phyloP scores from a whole-genome alignment of 2,329 filamentous ascomycete genomes.

The Malbranchea cinnamomea region DNA sequence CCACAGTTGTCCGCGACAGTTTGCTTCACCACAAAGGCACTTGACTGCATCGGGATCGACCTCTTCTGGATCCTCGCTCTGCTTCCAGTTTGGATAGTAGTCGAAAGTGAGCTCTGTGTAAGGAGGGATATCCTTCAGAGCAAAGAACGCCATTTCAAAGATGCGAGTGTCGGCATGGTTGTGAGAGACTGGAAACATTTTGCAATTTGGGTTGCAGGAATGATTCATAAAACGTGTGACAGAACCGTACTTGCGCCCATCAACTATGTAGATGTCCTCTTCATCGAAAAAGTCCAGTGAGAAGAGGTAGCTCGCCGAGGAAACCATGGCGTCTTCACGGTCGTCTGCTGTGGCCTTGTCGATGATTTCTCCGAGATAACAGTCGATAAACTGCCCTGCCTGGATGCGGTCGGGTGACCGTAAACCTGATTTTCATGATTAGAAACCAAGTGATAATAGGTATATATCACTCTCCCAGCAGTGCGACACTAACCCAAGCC shows the following conservation, averaged over 20 bases:
- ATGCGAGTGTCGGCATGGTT: constrained; percentile 26
- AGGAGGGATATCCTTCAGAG: constrained; percentile 25
- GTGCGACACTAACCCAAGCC: constrained; percentile 23
- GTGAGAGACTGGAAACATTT: constrained; percentile 28
- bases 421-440: constrained; percentile 17
- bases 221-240: constrained; percentile 34
- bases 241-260: constrained; percentile 28
- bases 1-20: constrained; percentile 32
- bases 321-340: constrained; percentile 20
- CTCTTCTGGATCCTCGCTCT: constrained; percentile 9
- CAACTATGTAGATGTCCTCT: constrained; percentile 25
- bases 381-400: constrained; percentile 31
- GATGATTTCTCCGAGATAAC: constrained; percentile 31
- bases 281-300: constrained; percentile 24
- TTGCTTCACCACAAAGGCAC: constrained; percentile 30
- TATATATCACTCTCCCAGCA: not conserved
- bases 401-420: constrained; percentile 24
- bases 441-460: not conserved
- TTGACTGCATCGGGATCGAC: constrained; percentile 24
- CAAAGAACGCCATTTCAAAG: constrained; percentile 35
- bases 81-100: constrained; percentile 25
- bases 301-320: constrained; percentile 28
- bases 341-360: constrained; percentile 21
- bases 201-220: constrained; percentile 33
- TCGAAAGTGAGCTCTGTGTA: constrained; percentile 33